Percentiles rank a stretch among this genome's conserved stretches.
phyloP scores from a whole-genome alignment of 768 basidiomycete species.

The Pisolithus sp. region DNA sequence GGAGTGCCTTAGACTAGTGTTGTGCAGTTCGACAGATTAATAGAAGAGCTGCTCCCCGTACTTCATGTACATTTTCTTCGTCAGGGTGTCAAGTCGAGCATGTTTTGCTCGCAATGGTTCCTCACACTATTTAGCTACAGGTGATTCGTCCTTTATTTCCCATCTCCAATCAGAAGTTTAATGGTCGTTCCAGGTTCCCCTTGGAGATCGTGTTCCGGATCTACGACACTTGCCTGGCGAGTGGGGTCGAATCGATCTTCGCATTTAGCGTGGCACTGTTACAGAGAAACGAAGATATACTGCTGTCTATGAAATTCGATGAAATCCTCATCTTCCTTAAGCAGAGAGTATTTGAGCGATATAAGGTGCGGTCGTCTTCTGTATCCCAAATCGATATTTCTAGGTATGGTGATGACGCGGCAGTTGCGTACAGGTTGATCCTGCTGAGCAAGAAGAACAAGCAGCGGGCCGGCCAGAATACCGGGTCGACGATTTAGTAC shows the following conservation, averaged over 20 bases:
- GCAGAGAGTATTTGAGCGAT: conserved; percentile 72
- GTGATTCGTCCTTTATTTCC: conserved; percentile 32
- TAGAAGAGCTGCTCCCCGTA: conserved; percentile 90
- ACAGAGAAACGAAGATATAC: conserved; percentile 76
- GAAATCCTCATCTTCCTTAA: conserved; percentile 84
- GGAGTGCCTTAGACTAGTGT: conserved; percentile 12
- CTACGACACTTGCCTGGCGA: conserved; percentile 93
- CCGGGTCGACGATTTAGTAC: conserved; percentile 75
- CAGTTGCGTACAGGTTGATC: conserved; percentile 19
- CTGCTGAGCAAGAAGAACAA: conserved; percentile 22
- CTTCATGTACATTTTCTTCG: conserved; percentile 90
- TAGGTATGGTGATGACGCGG: background rate
- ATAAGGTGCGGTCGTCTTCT: conserved; percentile 41
- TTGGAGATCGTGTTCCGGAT: conserved; percentile 92
- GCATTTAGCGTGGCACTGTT: conserved; percentile 86
- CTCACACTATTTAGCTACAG: conserved; percentile 94
- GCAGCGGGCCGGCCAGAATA: conserved; percentile 35
- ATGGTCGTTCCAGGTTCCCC: conserved; percentile 63
- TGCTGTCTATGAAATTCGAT: conserved; percentile 85
- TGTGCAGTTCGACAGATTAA: conserved; percentile 80
- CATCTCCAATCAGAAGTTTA: background rate
- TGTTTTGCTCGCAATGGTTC: conserved; percentile 99
- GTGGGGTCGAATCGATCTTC: conserved; percentile 95
- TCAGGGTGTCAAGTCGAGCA: conserved; percentile 93
- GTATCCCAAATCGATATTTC: background rate